Conservation (phyloP, 2,329 filamentous ascomycete genomes). For the Alternaria brassicae region DNA sequence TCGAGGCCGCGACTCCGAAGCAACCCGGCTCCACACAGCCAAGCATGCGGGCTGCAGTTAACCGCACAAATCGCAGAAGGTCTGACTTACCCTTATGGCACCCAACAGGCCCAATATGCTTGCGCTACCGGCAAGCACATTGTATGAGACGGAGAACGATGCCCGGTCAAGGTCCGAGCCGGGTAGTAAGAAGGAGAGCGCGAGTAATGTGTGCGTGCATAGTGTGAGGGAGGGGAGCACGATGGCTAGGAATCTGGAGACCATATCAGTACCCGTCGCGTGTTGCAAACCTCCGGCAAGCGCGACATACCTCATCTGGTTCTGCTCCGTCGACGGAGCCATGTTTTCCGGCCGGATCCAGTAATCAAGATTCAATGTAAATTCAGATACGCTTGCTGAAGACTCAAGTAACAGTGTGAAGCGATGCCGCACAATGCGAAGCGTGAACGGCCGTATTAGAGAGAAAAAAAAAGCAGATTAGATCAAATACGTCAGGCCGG, state of each 20-base stretch:
- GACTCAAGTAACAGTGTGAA: background rate
- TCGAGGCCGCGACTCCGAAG: background rate
- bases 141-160: slow-evolving; percentile 49
- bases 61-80: background rate
- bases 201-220: slow-evolving; percentile 35
- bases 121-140: slow-evolving; percentile 50
- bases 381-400: background rate
- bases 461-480: slow-evolving; percentile 6
- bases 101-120: slow-evolving; percentile 54
- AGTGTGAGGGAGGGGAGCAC: slow-evolving; percentile 38
- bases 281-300: background rate
- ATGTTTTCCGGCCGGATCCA: background rate
- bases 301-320: slow-evolving; percentile 16
- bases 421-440: background rate
- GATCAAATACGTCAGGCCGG: background rate
- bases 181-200: slow-evolving; percentile 30
- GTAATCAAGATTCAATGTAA: background rate
- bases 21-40: background rate
- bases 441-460: background rate
- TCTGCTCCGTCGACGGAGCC: slow-evolving; percentile 10
- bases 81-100: slow-evolving; percentile 51
- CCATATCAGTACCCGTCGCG: slow-evolving; percentile 1
- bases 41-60: background rate
- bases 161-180: slow-evolving; percentile 37
- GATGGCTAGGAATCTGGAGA: slow-evolving; percentile 36